Evolutionary conservation across 169 alveolate species (phyloP).

Genomic region (Blepharisma undulans): DNA sequence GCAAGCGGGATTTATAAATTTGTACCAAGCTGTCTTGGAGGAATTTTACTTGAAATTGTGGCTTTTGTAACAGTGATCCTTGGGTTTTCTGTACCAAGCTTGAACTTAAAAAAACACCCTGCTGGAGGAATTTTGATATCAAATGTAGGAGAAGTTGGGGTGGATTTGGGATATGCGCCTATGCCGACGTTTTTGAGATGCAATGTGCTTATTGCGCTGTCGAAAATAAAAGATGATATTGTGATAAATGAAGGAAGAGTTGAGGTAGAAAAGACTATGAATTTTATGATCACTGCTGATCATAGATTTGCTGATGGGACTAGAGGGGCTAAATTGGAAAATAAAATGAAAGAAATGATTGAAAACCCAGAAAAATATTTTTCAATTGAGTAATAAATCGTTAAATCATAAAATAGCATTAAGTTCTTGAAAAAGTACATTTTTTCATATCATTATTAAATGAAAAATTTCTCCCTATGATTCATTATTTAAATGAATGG

Average conservation of each 20-base stretch:
- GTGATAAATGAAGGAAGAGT: not conserved
- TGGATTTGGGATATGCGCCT: not conserved
- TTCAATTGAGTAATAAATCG: not conserved
- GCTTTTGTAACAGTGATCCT: not conserved
- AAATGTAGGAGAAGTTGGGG: not conserved
- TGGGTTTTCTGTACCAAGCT: not conserved
- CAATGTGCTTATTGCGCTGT: not conserved
- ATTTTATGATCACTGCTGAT: constrained; percentile 2
- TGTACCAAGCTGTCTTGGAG: not conserved
- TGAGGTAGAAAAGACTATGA: constrained; percentile 6
- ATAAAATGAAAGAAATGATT: not conserved
- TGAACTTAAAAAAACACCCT: constrained; percentile 1
- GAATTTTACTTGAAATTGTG: not conserved
- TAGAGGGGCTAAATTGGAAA: not conserved
- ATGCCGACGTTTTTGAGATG: not conserved
- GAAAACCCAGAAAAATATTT: constrained; percentile 10
- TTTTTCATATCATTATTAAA: too few relatives aligned
- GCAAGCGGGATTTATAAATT: not conserved
- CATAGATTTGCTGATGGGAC: constrained; percentile 36
- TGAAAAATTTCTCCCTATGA: too few relatives aligned
- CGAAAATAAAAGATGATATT: constrained; percentile 1
- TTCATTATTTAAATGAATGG: not conserved
- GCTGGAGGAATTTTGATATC: not conserved
- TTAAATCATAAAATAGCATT: too few relatives aligned
- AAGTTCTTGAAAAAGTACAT: too few relatives aligned